phyloP scores from a whole-genome alignment of 2,329 filamentous ascomycete species.

The Epicoccum nigrum region DNA sequence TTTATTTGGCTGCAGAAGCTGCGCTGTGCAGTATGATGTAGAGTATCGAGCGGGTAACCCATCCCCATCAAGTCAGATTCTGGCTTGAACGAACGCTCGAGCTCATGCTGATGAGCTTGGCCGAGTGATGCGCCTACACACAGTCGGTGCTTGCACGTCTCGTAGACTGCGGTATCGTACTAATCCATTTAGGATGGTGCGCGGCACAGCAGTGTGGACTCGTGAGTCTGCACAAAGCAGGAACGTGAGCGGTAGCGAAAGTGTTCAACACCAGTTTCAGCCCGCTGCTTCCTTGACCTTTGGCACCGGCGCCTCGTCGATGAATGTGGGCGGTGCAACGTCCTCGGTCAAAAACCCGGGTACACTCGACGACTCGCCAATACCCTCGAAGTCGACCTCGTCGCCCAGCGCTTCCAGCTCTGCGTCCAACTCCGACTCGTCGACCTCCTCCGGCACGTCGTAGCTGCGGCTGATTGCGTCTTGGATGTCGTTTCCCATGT shows the following conservation, averaged over 20 bases:
- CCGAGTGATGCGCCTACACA: too few relatives aligned
- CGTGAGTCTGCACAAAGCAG: neutral
- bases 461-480: constrained; percentile 90
- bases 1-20: too few relatives aligned
- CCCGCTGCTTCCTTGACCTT: constrained; percentile 83
- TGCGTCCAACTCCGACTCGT: constrained; percentile 94
- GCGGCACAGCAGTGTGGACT: neutral
- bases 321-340: constrained; percentile 79
- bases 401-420: constrained; percentile 93
- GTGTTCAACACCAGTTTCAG: constrained; percentile 26
- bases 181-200: neutral
- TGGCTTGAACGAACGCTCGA: too few relatives aligned
- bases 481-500: constrained; percentile 97
- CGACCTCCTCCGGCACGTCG: constrained; percentile 94
- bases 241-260: neutral
- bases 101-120: too few relatives aligned
- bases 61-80: neutral
- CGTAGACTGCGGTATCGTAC: neutral
- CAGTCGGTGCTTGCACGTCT: neutral
- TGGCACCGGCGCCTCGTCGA: constrained; percentile 82
- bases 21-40: too few relatives aligned
- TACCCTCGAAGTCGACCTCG: constrained; percentile 85
- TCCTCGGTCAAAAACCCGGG: constrained; percentile 92
- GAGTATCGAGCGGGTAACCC: too few relatives aligned
- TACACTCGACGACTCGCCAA: constrained; percentile 65